A percentile compares a stretch with the other conserved stretches of the same genome.
phyloP scores from a whole-genome alignment of 495 filamentous ascomycete species.

The Lasiosphaeriaceae sp. region DNA sequence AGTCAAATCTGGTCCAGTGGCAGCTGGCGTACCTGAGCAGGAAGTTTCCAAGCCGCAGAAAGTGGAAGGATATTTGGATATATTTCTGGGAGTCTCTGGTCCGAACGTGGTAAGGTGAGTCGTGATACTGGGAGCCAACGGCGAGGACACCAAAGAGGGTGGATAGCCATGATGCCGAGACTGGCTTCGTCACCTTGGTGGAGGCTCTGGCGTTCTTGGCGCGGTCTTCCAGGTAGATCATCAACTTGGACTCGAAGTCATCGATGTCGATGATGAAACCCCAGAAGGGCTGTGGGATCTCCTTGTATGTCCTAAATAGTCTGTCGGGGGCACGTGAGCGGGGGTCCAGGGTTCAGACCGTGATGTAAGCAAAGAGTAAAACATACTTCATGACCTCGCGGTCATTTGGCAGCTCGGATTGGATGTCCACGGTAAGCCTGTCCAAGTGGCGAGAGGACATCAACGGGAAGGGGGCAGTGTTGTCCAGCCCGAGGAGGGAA shows the following conservation, averaged over 20 bases:
- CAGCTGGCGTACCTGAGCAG: constrained; percentile 35
- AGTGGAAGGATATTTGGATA: constrained; percentile 56
- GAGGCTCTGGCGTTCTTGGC: constrained; percentile 49
- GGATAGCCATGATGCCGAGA: constrained; percentile 64
- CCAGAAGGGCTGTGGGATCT: constrained; percentile 75
- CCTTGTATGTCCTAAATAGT: constrained; percentile 68
- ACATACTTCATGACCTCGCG: constrained; percentile 55
- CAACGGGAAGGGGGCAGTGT: constrained; percentile 80
- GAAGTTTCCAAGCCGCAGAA: constrained; percentile 51
- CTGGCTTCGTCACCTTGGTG: constrained; percentile 47
- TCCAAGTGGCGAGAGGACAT: constrained; percentile 69
- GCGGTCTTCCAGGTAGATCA: constrained; percentile 64
- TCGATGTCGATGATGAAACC: constrained; percentile 70
- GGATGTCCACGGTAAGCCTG: constrained; percentile 68
- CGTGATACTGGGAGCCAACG: constrained; percentile 76
- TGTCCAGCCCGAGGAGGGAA: constrained; percentile 77
- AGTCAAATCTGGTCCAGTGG: background rate
- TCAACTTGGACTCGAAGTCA: constrained; percentile 60
- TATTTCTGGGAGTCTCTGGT: constrained; percentile 50
- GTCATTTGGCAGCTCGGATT: constrained; percentile 59
- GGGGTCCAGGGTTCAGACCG: background rate
- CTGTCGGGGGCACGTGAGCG: constrained; percentile 31
- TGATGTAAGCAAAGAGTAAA: background rate
- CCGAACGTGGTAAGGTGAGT: constrained; percentile 55
- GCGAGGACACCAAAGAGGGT: constrained; percentile 76